Percentiles rank a stretch among this genome's conserved stretches.
These are phyloP conservation scores for Komagataella kurtzmanii DNA, from an alignment of 805 yeast species.

Conservation along the genomic window DNA sequence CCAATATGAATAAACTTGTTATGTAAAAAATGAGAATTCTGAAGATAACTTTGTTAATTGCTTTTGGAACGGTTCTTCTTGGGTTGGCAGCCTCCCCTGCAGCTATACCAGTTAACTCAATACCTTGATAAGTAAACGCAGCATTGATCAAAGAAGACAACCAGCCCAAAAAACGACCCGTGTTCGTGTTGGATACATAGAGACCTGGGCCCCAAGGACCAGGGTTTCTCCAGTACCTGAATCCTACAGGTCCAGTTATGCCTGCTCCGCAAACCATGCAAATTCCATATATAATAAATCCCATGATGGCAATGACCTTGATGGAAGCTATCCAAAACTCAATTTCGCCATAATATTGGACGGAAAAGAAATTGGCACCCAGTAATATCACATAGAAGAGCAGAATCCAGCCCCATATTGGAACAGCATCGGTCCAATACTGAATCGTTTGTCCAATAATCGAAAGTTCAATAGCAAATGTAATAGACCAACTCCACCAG, in stretches of 20 bases:
- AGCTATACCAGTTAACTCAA: constrained; percentile 61
- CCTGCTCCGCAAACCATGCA: constrained; percentile 72
- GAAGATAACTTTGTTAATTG: constrained; percentile 53
- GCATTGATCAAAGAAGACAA: constrained; percentile 56
- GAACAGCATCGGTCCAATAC: constrained; percentile 59
- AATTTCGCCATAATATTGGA: constrained; percentile 56
- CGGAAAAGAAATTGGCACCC: constrained; percentile 47
- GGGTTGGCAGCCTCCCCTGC: constrained; percentile 68
- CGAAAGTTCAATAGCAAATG: constrained; percentile 61
- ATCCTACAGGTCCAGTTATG: constrained; percentile 54
- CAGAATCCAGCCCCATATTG: constrained; percentile 58
- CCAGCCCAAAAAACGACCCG: constrained; percentile 58
- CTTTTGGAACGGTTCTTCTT: constrained; percentile 54
- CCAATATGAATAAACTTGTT: constrained; percentile 50
- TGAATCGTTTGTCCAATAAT: constrained; percentile 54
- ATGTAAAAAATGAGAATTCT: constrained; percentile 58
- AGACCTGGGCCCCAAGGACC: constrained; percentile 65
- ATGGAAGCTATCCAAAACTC: constrained; percentile 63
- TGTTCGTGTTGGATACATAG: constrained; percentile 28
- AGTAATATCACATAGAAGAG: constrained; percentile 50
- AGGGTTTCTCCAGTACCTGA: constrained; percentile 70
- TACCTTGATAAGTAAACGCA: constrained; percentile 74
- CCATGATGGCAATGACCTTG: constrained; percentile 55
- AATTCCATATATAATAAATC: constrained; percentile 54
- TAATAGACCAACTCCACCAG: constrained; percentile 70